Conservation (phyloP, 257 asterid genomes). For the Solanum chiquidenum region DNA sequence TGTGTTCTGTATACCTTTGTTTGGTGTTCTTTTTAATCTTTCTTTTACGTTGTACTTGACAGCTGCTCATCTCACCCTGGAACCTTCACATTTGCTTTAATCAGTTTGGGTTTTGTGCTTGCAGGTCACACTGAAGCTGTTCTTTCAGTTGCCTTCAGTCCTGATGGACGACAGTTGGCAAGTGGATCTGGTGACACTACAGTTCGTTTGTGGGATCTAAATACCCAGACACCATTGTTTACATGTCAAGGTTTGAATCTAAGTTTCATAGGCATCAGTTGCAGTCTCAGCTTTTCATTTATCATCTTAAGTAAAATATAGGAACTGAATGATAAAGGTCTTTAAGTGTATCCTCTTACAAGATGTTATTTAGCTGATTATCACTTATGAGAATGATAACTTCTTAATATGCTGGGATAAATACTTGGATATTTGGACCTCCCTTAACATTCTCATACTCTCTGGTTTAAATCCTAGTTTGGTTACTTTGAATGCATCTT, state of each 20-base stretch:
- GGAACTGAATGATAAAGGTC: neutral
- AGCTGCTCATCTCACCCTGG: neutral
- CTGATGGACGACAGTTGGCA: constrained; percentile 85
- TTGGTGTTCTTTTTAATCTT: neutral
- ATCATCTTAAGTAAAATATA: neutral
- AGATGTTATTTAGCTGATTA: neutral
- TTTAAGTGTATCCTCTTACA: neutral
- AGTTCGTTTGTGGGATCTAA: constrained; percentile 91
- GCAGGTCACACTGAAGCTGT: constrained; percentile 93
- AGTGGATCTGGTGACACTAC: constrained; percentile 99
- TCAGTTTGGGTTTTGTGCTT: neutral
- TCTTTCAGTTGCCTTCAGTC: constrained; percentile 92
- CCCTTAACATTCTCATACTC: neutral
- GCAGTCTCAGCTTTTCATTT: neutral
- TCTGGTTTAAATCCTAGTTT: neutral
- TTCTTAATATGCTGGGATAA: neutral
- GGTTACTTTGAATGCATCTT: neutral
- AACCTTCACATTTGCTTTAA: neutral
- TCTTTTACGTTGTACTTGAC: neutral
- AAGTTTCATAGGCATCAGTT: neutral
- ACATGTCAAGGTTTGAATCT: constrained; percentile 66
- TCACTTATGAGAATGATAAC: neutral
- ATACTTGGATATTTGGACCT: neutral
- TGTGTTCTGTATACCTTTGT: neutral
- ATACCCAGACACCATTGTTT: constrained; percentile 85